Evolutionary conservation across 2,329 filamentous ascomycete species (phyloP), one percentile per base, ranked within the genome.

Genomic region (Cercospora janseana): DNA sequence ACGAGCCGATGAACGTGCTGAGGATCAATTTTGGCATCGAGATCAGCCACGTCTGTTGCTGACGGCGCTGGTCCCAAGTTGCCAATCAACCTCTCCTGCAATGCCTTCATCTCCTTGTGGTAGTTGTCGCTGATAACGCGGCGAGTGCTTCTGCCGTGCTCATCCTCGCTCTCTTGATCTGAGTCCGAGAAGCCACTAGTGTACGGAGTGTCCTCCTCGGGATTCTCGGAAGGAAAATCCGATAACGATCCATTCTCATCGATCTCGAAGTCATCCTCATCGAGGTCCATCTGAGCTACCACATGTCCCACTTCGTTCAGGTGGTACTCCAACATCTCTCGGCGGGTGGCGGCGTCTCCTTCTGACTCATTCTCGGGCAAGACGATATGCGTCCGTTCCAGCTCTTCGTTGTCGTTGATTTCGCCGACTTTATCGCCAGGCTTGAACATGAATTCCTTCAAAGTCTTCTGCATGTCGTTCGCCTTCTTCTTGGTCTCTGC

Each of bases 251-350:
- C 59, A 16, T 49, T 60, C 28, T 78, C 74, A 40, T 78, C 71
- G 20, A 72, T 69, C 13, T 76, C 74, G 28, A 79, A 75, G n/a
- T 82, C 77, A 13, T 76, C 74, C 13, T 75, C 75, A 55, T 95
- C 88, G 2, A 97, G 70, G 51, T 94, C 82, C 37, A 98, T 79
- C 70, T 97, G 90, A 12, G 93, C 93, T 12, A 98, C 93, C 2
- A 98, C 87, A 28, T 88, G 83, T 3, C 90, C 89, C 50, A 98
- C 85, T 68, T 97, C 92, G 35, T 86, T 85, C 69, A 95, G 74
- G 54, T 88, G 85, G 65, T 97, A 98, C 56, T 87, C 79, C 6
- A 97, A 77, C 91, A 98, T 97, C 63, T 96, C 85, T 50, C 85
- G 81, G 4, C 93, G 84, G 18, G 95, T 70, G 24, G 79, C 79